A percentile compares a stretch with the other conserved stretches of the same genome.
phyloP scores from a whole-genome alignment of 352 stramenopile genomes.

The Pythium aquatile region DNA sequence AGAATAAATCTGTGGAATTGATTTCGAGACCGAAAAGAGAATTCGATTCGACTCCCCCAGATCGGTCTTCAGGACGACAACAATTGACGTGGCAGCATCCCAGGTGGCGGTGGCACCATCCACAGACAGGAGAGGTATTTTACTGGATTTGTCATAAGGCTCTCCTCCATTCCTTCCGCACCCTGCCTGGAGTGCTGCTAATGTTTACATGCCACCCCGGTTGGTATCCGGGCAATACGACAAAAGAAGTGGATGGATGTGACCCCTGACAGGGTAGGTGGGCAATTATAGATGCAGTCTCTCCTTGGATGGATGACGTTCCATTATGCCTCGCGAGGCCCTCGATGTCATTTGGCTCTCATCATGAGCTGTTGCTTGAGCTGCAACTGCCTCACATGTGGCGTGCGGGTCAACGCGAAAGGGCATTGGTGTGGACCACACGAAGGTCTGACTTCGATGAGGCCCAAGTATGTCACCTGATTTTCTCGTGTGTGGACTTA shows the following conservation, averaged over 20 bases:
- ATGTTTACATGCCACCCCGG: no score
- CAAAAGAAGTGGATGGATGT: no score
- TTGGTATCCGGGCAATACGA: no score
- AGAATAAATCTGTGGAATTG: constrained; percentile 15
- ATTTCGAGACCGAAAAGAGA: constrained; percentile 2
- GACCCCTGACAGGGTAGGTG: no score
- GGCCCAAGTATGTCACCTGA: neutral
- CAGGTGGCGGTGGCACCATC: neutral
- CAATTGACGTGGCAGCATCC: constrained; percentile 19
- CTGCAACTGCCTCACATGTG: no score
- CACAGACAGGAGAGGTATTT: neutral
- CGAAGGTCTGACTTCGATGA: neutral
- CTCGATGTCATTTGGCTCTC: no score
- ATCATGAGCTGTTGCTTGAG: no score
- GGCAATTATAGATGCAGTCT: no score
- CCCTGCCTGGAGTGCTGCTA: no score
- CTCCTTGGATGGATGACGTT: no score
- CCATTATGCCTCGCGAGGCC: no score
- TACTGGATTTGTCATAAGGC: constrained; percentile 1
- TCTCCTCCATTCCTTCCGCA: neutral
- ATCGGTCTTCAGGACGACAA: constrained; percentile 1
- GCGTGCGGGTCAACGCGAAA: neutral
- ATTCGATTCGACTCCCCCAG: neutral
- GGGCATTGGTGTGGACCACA: constrained; percentile 5
- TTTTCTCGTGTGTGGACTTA: neutral